Evolutionary conservation across 208 protist genomes (phyloP), one percentile per base, ranked within the genome.

Genomic region (Tritrichomonas musculus): DNA sequence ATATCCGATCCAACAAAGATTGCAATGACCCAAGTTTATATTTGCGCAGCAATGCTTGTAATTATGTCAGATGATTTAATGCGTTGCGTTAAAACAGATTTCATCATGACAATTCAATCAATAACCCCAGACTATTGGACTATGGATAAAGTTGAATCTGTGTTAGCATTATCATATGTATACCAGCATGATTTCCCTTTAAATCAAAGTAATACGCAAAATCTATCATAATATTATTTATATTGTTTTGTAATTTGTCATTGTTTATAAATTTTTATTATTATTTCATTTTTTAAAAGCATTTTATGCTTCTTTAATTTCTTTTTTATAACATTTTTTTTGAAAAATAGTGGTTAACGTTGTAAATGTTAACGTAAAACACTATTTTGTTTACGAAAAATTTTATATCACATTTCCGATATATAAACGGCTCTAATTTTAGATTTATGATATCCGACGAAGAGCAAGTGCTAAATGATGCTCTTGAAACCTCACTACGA

Each of bases 11-110:
- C 47, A 8, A 82, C n/a, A 25, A 25, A 82, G 30, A 36, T 82
- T 96, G 95, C 93, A 95, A 69, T 93, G 95, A 64, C 96, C 97
- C 97, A 98, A 92, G 95, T 97, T 33, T 97, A 96, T 80, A 94
- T 97, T 33, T 98, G 97, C 94, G 96, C 96, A 41, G 96, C 96
- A 25, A 88, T 98, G 36, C 77, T 98, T 60, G 73, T 47, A 25
- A 30, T 25, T 47, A 20, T 82, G 8, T 44, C 30, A 5, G 41
- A 9, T 33, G 5, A 82, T 8, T n/a, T 82, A 17, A 82, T 82
- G 47, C 33, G 14, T 20, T 44, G 47, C 4, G 25, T 53, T 50
- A 33, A 82, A n/a, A 50, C n/a, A 25, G 73, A 82, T n/a, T 82
- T 82, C 41, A 41, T 82, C 13, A 82, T 82, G 41, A 14, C 20